These are phyloP conservation scores for Curvularia eragrostidis DNA, from an alignment of 2,329 filamentous ascomycete genomes.

Conservation along the genomic window DNA sequence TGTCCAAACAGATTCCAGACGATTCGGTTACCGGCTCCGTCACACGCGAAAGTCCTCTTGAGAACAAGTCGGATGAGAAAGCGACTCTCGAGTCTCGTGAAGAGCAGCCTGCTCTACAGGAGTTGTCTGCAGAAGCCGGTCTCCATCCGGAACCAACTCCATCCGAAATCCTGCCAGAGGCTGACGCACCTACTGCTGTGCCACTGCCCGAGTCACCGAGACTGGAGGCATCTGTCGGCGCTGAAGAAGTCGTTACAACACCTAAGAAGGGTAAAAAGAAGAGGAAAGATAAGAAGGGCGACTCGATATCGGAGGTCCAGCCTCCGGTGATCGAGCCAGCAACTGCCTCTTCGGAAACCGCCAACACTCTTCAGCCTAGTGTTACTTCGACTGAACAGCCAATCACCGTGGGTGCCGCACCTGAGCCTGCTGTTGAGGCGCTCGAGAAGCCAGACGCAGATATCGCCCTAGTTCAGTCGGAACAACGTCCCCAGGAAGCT, in stretches of 20 bases:
- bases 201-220: slow-evolving; percentile 6
- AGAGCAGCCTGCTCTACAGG: not conserved
- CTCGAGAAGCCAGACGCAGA: not conserved
- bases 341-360: slow-evolving; percentile 8
- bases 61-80: not conserved
- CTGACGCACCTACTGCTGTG: not conserved
- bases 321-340: slow-evolving; percentile 21
- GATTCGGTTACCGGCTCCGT: not conserved
- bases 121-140: not conserved
- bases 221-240: not conserved
- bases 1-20: not conserved
- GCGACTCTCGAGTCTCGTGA: not conserved
- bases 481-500: not conserved
- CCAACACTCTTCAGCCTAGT: not conserved
- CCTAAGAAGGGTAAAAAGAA: slow-evolving; percentile 42
- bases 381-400: slow-evolving; percentile 5
- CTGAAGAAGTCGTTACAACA: slow-evolving; percentile 1
- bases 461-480: not conserved
- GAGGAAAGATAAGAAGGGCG: slow-evolving; percentile 38
- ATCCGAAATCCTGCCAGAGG: not conserved
- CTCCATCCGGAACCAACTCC: not conserved
- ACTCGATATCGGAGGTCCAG: slow-evolving; percentile 27
- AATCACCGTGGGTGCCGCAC: not conserved
- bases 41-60: not conserved
- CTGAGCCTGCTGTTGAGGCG: not conserved